Evolutionary conservation across 805 yeast genomes (phyloP), one percentile per base, ranked within the genome.

Genomic region (Candida railenensis): DNA sequence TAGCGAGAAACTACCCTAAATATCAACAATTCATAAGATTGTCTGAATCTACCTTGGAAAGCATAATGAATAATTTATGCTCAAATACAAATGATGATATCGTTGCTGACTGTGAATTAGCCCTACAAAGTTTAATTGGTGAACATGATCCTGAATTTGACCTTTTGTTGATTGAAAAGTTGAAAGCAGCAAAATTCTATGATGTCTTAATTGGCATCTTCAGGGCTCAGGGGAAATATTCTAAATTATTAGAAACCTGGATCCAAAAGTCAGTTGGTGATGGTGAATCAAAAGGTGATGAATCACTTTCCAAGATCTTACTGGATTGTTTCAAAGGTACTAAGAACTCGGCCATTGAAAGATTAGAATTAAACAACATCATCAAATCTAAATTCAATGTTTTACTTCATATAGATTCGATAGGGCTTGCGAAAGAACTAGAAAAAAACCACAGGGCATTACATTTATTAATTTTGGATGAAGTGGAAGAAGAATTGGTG

Each of bases 1-100:
- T 92, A 30, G 87, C 92, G 0, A 66, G 92, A 48, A 91, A 87
- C 58, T 81, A 84, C 50, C 85, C 97, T 2, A 94, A 92, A 59
- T 92, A 87, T 61, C 73, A 80, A 11, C 99, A 92, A 63, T 91
- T 88, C 51, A 74, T 92, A 9, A 73, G 89, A 38, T 62, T 94
- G 1, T 78, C 90, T 0, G 94, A 84, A 46, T 69, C 80, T 1
- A 65, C 72, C 2, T 59, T 87, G 37, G 75, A 76, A 4, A 59
- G 63, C 2, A 66, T 85, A 0, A 66, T 86, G 21, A 65, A 71
- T 3, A 64, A 62, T 3, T 64, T 90, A 32, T 84, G 88, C 54
- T 53, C 68, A 16, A 67, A 61, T 42, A 54, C 66, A 14, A 62
- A 61, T 8, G 53, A 51, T 1, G 57, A 56, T 1, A 51, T 74